A percentile compares a stretch with the other conserved stretches of the same genome.
phyloP scores from a whole-genome alignment of 73 alveolate genomes.

The Symbiodinium natans region DNA sequence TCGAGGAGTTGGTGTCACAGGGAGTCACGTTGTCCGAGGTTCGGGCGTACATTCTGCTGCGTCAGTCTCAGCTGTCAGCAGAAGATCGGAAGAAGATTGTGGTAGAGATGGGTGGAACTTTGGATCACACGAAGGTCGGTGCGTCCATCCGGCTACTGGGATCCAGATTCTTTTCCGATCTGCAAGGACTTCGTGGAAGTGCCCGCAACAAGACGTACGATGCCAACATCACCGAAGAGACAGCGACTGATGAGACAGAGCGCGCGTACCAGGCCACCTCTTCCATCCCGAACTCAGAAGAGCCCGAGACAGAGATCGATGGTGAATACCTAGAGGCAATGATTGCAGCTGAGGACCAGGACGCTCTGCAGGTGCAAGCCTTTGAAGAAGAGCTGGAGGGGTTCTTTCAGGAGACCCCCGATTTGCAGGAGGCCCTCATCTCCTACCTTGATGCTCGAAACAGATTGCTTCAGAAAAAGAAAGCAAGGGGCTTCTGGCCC shows the following conservation, averaged over 20 bases:
- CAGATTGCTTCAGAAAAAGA: neutral
- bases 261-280: neutral
- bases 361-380: neutral
- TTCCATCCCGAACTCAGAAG: neutral
- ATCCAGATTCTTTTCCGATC: neutral
- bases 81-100: neutral
- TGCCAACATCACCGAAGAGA: neutral
- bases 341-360: neutral
- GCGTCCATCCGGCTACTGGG: neutral
- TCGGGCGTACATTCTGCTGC: neutral
- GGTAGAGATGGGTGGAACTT: neutral
- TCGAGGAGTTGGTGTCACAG: neutral
- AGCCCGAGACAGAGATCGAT: neutral
- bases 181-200: neutral
- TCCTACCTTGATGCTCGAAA: neutral
- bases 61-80: neutral
- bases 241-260: no score
- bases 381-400: neutral
- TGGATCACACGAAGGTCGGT: neutral
- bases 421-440: neutral
- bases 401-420: neutral
- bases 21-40: neutral
- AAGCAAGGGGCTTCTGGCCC: conserved; percentile 20
- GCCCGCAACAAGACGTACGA: neutral
- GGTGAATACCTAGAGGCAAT: neutral